A percentile compares a stretch with the other conserved stretches of the same genome.
Evolutionary conservation across 768 basidiomycete genomes (phyloP).

Genomic region (Termitomyces sp.): DNA sequence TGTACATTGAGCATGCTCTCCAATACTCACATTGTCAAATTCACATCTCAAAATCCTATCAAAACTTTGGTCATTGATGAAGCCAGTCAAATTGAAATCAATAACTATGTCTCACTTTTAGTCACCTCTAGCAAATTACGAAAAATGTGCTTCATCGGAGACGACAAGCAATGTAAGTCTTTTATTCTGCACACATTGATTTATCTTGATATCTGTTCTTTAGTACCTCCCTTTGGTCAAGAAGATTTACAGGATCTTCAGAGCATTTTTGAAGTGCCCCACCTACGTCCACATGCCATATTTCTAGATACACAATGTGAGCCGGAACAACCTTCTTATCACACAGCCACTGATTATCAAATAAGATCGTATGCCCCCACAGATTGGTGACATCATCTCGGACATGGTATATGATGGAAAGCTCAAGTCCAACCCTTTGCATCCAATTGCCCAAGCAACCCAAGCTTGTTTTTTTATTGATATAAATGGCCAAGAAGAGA

Average conservation of each 20-base stretch:
- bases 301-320: constrained; percentile 76
- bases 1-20: constrained; percentile 80
- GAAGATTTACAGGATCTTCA: constrained; percentile 59
- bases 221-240: constrained; percentile 79
- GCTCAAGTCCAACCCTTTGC: constrained; percentile 48
- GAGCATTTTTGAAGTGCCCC: constrained; percentile 73
- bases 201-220: constrained; percentile 10
- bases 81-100: constrained; percentile 62
- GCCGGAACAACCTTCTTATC: constrained; percentile 16
- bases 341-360: constrained; percentile 5
- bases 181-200: constrained; percentile 4
- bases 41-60: constrained; percentile 33
- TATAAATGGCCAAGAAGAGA: constrained; percentile 34
- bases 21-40: constrained; percentile 23
- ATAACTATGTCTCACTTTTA: constrained; percentile 41
- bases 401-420: constrained; percentile 53
- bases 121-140: constrained; percentile 29
- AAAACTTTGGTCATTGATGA: constrained; percentile 57
- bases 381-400: constrained; percentile 73
- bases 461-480: constrained; percentile 66
- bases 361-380: constrained; percentile 78
- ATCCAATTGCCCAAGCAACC: constrained; percentile 37
- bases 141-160: constrained; percentile 60
- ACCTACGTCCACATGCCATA: constrained; percentile 41
- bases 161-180: constrained; percentile 56